Percentiles rank a stretch among this genome's conserved stretches.
Evolutionary conservation across 75 land plant species (phyloP).

Genomic region (Cunninghamia lanceolata): DNA sequence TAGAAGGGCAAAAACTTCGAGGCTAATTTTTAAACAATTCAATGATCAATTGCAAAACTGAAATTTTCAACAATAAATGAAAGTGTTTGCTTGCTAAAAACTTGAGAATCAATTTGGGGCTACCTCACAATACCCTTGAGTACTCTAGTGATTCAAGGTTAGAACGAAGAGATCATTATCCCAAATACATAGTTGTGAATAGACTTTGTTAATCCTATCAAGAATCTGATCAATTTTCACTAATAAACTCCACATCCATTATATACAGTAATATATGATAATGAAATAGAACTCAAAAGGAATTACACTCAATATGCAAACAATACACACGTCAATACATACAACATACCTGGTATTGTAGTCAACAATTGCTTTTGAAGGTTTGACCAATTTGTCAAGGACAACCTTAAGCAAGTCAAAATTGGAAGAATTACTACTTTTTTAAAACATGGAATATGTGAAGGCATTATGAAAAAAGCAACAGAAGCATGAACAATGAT

Average conservation of each 20-base stretch:
- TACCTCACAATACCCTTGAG: not conserved
- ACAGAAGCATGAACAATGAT: not conserved
- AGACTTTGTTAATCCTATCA: not conserved
- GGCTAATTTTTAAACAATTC: not conserved
- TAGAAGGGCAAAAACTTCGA: too few relatives aligned
- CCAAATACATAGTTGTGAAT: not conserved
- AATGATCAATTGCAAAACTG: not conserved
- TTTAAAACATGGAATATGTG: not conserved
- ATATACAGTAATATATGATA: not conserved
- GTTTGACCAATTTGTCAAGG: conserved; percentile 85
- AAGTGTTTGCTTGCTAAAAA: not conserved
- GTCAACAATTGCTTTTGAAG: conserved; percentile 68
- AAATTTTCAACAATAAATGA: not conserved
- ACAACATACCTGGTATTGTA: conserved; percentile 80
- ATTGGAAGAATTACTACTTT: not conserved
- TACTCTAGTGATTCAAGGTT: not conserved
- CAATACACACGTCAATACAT: not conserved
- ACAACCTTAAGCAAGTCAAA: conserved; percentile 42
- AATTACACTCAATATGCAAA: not conserved
- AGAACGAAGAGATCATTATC: not conserved
- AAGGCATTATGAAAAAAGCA: not conserved
- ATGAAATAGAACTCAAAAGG: not conserved
- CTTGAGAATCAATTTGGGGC: not conserved
- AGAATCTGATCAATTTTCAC: not conserved
- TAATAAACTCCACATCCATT: not conserved